Evolutionary conservation across 352 stramenopile species (phyloP).

Genomic region (Salisapilia sapeloensis): DNA sequence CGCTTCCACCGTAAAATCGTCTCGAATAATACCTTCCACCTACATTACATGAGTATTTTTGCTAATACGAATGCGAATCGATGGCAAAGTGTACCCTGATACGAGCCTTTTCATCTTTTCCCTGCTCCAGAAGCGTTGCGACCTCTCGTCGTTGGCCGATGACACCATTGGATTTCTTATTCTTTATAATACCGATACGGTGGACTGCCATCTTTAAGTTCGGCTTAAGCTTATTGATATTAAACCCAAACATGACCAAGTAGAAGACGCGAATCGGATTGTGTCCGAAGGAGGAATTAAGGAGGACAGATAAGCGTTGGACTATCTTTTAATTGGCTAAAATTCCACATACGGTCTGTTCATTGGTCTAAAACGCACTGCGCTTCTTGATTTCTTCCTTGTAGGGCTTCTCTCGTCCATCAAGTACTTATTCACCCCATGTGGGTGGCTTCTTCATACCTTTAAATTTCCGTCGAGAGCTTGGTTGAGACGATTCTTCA

Average conservation of each 20-base stretch:
- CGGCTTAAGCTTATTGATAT: conserved; percentile 85
- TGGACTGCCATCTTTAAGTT: conserved; percentile 88
- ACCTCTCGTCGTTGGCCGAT: conserved; percentile 65
- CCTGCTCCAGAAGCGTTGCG: conserved; percentile 52
- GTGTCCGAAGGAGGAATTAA: conserved; percentile 1
- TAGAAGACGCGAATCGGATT: too few species aligned
- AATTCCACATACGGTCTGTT: conserved; percentile 2
- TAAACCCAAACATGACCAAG: conserved; percentile 84
- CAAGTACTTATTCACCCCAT: conserved; percentile 36
- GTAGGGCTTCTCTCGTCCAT: not conserved
- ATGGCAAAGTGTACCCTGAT: conserved; percentile 69
- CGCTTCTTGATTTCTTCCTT: not conserved
- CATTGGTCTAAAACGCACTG: conserved; percentile 1
- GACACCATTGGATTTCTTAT: conserved; percentile 80
- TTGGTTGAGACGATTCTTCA: conserved; percentile 8
- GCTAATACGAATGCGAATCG: too few species aligned
- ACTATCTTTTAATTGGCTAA: not conserved
- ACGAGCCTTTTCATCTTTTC: conserved; percentile 88
- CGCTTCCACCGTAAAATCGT: conserved; percentile 92
- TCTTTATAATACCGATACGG: conserved; percentile 83
- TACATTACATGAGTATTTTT: too few species aligned
- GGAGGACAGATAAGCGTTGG: not conserved
- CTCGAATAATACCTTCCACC: conserved; percentile 87
- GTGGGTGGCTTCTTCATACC: conserved; percentile 64
- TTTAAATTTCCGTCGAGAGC: conserved; percentile 31